phyloP scores from a whole-genome alignment of 2,329 filamentous ascomycete genomes.

The Fusarium setosum region DNA sequence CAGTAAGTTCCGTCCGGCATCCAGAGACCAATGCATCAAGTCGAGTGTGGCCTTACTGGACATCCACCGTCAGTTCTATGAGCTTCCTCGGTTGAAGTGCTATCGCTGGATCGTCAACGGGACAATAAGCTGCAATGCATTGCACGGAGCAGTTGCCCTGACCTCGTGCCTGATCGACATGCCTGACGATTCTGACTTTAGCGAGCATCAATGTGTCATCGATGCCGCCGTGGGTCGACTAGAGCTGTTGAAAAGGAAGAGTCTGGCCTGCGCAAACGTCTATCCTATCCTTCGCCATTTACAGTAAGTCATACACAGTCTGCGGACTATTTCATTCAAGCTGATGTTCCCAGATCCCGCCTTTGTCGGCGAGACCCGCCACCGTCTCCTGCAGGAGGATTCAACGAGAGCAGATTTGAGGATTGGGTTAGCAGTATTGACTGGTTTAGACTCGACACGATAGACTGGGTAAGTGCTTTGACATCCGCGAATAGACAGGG shows the following conservation, averaged over 20 bases:
- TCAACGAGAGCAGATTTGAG: conserved; percentile 17
- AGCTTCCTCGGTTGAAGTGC: conserved; percentile 22
- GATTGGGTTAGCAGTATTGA: conserved; percentile 28
- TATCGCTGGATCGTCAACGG: conserved; percentile 31
- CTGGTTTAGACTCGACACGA: conserved; percentile 27
- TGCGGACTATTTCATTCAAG: too few relatives aligned
- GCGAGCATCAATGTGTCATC: conserved; percentile 4
- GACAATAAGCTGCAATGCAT: conserved; percentile 15
- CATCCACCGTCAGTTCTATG: conserved; percentile 22
- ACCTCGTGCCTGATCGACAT: conserved; percentile 26
- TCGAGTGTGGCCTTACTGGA: conserved; percentile 25
- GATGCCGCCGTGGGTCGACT: conserved; percentile 12
- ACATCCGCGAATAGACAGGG: neutral
- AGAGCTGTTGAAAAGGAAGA: conserved; percentile 8
- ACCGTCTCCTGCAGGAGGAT: neutral
- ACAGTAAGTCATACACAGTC: conserved; percentile 7
- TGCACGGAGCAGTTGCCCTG: conserved; percentile 29
- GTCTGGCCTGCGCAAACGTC: conserved; percentile 17
- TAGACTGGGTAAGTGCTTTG: conserved; percentile 17
- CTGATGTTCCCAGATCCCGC: conserved; percentile 5
- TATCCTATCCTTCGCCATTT: conserved; percentile 23
- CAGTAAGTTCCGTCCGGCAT: conserved; percentile 2
- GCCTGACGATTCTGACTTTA: conserved; percentile 1
- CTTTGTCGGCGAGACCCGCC: neutral
- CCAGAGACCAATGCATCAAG: conserved; percentile 20